Conservation (phyloP, 768 basidiomycete genomes). For the Leucosporidium scottii region DNA sequence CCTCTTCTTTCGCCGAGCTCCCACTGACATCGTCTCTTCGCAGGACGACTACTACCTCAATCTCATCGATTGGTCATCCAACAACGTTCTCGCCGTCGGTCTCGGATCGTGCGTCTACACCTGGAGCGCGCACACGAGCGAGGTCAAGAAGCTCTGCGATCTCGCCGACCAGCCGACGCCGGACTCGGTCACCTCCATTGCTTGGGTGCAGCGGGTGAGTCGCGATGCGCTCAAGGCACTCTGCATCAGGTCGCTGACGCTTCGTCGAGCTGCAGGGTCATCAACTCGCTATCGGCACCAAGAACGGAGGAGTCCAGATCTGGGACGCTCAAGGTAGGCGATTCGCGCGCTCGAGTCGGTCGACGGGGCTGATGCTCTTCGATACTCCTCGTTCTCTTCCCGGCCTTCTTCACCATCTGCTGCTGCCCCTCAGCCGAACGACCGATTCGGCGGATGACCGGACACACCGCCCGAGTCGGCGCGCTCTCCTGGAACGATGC, state of each 20-base stretch:
- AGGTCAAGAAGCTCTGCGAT: constrained; percentile 86
- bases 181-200: constrained; percentile 77
- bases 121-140: constrained; percentile 91
- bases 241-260: background rate
- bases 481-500: constrained; percentile 89
- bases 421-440: background rate
- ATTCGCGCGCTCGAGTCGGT: too few species aligned
- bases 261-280: constrained; percentile 51
- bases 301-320: constrained; percentile 80
- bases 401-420: constrained; percentile 42
- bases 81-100: constrained; percentile 90
- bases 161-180: constrained; percentile 44
- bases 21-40: background rate
- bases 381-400: too few species aligned
- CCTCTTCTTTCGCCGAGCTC: background rate
- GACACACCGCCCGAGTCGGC: constrained; percentile 83
- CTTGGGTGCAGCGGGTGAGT: constrained; percentile 76
- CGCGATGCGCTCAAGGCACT: background rate
- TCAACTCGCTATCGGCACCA: constrained; percentile 84
- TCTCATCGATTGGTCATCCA: constrained; percentile 92
- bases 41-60: constrained; percentile 95
- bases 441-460: constrained; percentile 68
- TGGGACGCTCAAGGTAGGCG: constrained; percentile 53
- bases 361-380: too few species aligned
- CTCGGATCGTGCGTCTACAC: constrained; percentile 88